Evolutionary conservation across 805 yeast genomes (phyloP).

Genomic region (Starmerella apis): DNA sequence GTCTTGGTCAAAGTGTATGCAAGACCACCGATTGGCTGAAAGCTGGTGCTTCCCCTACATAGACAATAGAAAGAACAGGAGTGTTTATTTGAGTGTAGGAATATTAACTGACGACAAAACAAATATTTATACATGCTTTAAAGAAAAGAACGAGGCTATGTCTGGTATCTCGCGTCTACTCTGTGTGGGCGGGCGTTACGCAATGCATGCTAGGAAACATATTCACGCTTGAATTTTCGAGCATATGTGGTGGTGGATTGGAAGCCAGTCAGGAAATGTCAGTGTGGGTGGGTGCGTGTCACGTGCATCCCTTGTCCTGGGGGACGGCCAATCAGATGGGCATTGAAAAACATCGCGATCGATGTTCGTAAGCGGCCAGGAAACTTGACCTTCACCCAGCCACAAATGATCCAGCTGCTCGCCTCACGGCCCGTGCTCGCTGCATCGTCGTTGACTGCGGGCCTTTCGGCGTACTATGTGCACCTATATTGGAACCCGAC

Average conservation of each 20-base stretch:
- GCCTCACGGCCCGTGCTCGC: slow-evolving; percentile 23
- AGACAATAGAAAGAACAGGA: too few species aligned
- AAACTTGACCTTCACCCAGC: slow-evolving; percentile 8
- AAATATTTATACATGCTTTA: too few species aligned
- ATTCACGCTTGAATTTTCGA: not conserved
- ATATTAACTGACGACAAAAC: too few species aligned
- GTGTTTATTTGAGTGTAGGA: too few species aligned
- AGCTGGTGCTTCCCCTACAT: not conserved
- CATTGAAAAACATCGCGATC: slow-evolving; percentile 10
- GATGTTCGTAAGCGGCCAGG: slow-evolving; percentile 10
- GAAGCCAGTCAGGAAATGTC: not conserved
- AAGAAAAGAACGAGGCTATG: too few species aligned
- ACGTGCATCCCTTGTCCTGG: not conserved
- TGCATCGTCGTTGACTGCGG: slow-evolving; percentile 20
- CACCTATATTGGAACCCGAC: slow-evolving; percentile 42
- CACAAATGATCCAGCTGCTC: slow-evolving; percentile 18
- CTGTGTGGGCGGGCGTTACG: not conserved
- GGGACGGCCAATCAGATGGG: slow-evolving; percentile 6
- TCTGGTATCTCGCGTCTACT: too few species aligned
- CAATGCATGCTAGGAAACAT: not conserved
- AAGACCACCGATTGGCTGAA: slow-evolving; percentile 1
- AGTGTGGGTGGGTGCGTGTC: not conserved
- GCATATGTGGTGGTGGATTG: not conserved
- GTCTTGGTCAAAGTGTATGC: not conserved
- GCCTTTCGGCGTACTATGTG: slow-evolving; percentile 21